These are phyloP conservation scores for Bipolaris sorokiniana DNA, from an alignment of 2,329 filamentous ascomycete genomes.

Conservation along the genomic window DNA sequence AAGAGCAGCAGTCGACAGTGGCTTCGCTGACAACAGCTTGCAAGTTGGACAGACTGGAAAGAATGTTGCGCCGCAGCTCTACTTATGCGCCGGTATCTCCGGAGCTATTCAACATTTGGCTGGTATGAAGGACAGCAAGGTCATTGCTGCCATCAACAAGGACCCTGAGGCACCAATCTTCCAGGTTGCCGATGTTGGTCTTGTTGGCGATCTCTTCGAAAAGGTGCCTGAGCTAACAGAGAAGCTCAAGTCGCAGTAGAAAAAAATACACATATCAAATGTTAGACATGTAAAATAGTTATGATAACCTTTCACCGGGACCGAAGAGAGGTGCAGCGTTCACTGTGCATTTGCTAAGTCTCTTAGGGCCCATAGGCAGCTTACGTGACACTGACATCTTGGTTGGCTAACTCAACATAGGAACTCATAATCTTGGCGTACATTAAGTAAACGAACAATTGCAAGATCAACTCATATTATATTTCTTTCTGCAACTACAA, in stretches of 20 bases:
- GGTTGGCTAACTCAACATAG: not conserved
- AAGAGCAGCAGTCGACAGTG: slow-evolving; percentile 92
- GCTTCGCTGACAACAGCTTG: slow-evolving; percentile 96
- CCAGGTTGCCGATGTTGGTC: slow-evolving; percentile 93
- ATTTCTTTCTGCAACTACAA: not conserved
- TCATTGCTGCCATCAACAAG: slow-evolving; percentile 99
- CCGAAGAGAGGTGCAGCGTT: not conserved
- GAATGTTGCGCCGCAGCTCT: slow-evolving; percentile 95
- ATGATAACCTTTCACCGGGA: not conserved
- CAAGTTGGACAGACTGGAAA: slow-evolving; percentile 99
- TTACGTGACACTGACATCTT: not conserved
- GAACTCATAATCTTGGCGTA: not conserved
- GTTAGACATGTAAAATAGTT: not conserved
- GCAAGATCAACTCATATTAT: not conserved
- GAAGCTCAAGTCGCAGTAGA: slow-evolving; percentile 72
- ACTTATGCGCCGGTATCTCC: slow-evolving; percentile 93
- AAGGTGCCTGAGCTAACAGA: slow-evolving; percentile 95
- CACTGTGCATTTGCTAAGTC: not conserved
- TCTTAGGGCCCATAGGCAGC: not conserved
- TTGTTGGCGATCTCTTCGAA: slow-evolving; percentile 95
- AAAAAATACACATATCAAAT: slow-evolving; percentile 4
- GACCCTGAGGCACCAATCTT: slow-evolving; percentile 97
- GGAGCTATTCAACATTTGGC: slow-evolving; percentile 98
- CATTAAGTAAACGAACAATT: not conserved
- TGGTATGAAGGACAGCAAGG: slow-evolving; percentile 99